Evolutionary conservation across 202 grass and related monocot genomes (phyloP).

Genomic region (Brachypodium distachyon): DNA sequence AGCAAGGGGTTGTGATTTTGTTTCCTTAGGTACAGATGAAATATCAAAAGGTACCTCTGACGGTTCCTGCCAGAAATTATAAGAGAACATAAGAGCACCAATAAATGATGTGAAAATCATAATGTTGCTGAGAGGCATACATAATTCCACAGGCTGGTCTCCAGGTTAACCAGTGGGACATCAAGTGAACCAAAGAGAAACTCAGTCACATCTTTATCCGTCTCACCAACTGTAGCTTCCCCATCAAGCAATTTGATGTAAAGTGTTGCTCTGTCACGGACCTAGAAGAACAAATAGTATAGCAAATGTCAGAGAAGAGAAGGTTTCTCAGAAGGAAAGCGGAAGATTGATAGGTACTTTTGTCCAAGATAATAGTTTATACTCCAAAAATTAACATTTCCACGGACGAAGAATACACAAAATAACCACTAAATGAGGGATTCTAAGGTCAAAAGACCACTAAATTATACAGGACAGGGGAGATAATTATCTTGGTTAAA

Average conservation of each 20-base stretch:
- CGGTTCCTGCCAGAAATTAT: slow-evolving; percentile 48
- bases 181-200: slow-evolving; percentile 97
- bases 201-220: slow-evolving; percentile 71
- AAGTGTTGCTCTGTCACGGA: slow-evolving; percentile 90
- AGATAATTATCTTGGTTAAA: background rate
- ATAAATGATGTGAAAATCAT: background rate
- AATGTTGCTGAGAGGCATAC: slow-evolving; percentile 32
- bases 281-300: slow-evolving; percentile 38
- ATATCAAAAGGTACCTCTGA: slow-evolving; percentile 90
- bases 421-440: background rate
- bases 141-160: slow-evolving; percentile 77
- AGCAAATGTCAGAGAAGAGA: slow-evolving; percentile 8
- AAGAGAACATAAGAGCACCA: slow-evolving; percentile 1
- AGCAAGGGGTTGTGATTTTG: slow-evolving; percentile 77
- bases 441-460: background rate
- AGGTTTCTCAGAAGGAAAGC: background rate
- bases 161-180: slow-evolving; percentile 85
- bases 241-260: slow-evolving; percentile 71
- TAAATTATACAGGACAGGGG: background rate
- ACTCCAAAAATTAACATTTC: background rate
- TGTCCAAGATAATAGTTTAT: background rate
- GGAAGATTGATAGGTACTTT: slow-evolving; percentile 3
- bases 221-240: slow-evolving; percentile 62
- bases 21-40: slow-evolving; percentile 65
- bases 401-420: background rate